Base-by-base conservation (phyloP, 345 rosid genomes). In the Passiflora organensis region DNA sequence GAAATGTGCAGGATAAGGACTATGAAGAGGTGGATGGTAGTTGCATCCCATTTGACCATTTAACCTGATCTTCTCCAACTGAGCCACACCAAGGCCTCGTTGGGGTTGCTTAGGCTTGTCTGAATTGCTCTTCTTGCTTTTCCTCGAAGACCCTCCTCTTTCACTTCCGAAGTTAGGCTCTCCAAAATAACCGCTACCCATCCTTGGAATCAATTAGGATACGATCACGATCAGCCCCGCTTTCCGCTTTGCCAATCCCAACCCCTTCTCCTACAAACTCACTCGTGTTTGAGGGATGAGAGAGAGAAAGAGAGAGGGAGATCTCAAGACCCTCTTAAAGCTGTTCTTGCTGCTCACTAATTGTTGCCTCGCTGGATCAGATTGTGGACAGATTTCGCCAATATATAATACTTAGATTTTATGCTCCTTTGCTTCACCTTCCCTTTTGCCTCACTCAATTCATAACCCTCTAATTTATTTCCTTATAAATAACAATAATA, bases 1-100 rank as follows among this genome's bases (percentile, higher is more conserved):
- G 74, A 80, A 76, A 76, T 67, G 53, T 48, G 80, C 54, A 44
- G 86, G 84, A 52, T 71, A 74, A 15, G 76, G 60, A 60, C 78
- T 55, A 48, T 64, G 76, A 47, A 66, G 69, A 11, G 82, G 71
- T 37, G 82, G 82, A 42, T 64, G 80, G 51, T 68, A 63, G 39
- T 54, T 48, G 64, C 60, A 61, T 42, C 69, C 73, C 58, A 74
- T 54, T 63, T 84, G 85, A 10, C 82, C 78, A 54, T 84, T 81
- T 74, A 87, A 65, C 74, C 91, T 84, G 69, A 87, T 84, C 76
- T 84, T 80, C 76, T 93, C 99, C 70, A 93, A 69, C 63, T 93
- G 96, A 55, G 99, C 99, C 9, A 93, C 99, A 5, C 99, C 99
- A 13, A 89, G 96, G 14, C 99, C 99, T 78, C 99, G 83, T 53